phyloP scores from a whole-genome alignment of 495 filamentous ascomycete species.

The Penicillium arizonense region DNA sequence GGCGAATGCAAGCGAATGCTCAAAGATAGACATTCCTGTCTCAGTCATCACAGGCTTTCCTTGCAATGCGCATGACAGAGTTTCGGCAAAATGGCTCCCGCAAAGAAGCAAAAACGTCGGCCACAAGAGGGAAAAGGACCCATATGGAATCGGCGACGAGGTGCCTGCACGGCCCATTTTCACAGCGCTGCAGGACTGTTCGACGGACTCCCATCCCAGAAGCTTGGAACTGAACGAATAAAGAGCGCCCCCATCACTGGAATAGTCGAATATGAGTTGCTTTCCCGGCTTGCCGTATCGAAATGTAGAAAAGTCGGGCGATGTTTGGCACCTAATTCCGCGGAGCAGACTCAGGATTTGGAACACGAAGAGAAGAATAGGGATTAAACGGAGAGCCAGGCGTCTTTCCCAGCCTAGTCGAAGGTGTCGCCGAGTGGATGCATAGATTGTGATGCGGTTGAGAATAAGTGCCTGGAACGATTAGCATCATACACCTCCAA shows the following conservation, averaged over 20 bases:
- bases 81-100: slow-evolving; percentile 84
- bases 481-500: slow-evolving; percentile 8
- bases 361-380: slow-evolving; percentile 69
- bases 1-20: slow-evolving; percentile 93
- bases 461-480: slow-evolving; percentile 68
- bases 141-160: slow-evolving; percentile 45
- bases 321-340: slow-evolving; percentile 90
- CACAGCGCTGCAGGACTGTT: slow-evolving; percentile 67
- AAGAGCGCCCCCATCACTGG: slow-evolving; percentile 64
- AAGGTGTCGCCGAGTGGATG: slow-evolving; percentile 77
- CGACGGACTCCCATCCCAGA: slow-evolving; percentile 65
- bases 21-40: slow-evolving; percentile 94
- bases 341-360: slow-evolving; percentile 71
- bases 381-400: slow-evolving; percentile 67
- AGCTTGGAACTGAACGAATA: slow-evolving; percentile 66
- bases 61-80: slow-evolving; percentile 82
- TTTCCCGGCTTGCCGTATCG: slow-evolving; percentile 72
- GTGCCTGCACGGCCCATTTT: slow-evolving; percentile 61
- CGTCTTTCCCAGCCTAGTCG: slow-evolving; percentile 69
- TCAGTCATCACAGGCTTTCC: slow-evolving; percentile 77
- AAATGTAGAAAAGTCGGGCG: slow-evolving; percentile 67
- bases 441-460: slow-evolving; percentile 91
- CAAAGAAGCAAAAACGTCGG: slow-evolving; percentile 82
- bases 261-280: slow-evolving; percentile 68
- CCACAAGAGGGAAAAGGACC: slow-evolving; percentile 84